Conservation (phyloP, 495 filamentous ascomycete genomes). For the Penicillium pancosmium region DNA sequence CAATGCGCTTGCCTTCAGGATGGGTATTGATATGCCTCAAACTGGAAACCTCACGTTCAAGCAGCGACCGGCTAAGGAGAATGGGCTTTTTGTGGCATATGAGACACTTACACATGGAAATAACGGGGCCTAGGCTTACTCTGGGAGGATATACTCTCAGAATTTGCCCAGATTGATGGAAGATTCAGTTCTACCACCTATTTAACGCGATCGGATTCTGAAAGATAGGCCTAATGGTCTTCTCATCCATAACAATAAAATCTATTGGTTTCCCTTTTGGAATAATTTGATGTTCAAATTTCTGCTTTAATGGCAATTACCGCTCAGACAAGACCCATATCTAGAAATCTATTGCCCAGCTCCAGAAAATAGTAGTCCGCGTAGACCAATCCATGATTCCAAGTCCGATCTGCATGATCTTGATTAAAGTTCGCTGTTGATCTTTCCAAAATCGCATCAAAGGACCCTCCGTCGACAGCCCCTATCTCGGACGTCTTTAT, state of each 20-base stretch:
- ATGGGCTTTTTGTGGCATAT: slow-evolving; percentile 29
- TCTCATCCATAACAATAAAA: too few relatives aligned
- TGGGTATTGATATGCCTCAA: slow-evolving; percentile 26
- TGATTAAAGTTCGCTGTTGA: neutral
- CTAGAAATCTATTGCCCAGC: slow-evolving; percentile 39
- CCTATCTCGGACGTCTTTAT: neutral
- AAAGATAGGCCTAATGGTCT: too few relatives aligned
- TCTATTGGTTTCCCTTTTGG: too few relatives aligned
- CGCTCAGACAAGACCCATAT: slow-evolving; percentile 17
- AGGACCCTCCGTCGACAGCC: neutral
- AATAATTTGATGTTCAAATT: too few relatives aligned
- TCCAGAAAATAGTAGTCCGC: slow-evolving; percentile 52
- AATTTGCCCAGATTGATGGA: too few relatives aligned
- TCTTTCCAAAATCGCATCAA: neutral
- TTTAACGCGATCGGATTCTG: too few relatives aligned
- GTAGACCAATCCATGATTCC: slow-evolving; percentile 48
- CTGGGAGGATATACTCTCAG: too few relatives aligned
- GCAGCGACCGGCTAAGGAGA: slow-evolving; percentile 19
- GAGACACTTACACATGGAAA: slow-evolving; percentile 31
- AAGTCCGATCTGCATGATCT: slow-evolving; percentile 22
- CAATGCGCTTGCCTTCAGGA: slow-evolving; percentile 23
- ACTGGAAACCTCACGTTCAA: slow-evolving; percentile 18
- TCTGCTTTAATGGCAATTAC: neutral
- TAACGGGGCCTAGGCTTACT: slow-evolving; percentile 5
- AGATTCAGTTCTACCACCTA: too few relatives aligned